Percentiles rank a stretch among this genome's conserved stretches.
Conservation (phyloP, 2,329 filamentous ascomycete genomes). For the Ascochyta viciae-villosae region DNA sequence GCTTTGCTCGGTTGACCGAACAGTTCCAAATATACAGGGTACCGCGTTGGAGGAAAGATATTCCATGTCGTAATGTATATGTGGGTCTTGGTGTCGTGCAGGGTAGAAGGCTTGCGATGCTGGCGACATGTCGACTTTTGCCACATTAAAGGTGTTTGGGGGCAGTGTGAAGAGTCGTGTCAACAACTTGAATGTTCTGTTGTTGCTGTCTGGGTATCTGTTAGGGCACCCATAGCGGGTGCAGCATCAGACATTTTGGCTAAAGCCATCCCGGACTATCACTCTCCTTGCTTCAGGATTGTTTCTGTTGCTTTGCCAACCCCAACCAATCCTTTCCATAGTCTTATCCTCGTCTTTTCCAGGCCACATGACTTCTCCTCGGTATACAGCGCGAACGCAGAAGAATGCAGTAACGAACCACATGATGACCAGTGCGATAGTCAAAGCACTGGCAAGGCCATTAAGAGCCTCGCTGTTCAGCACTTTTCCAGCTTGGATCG, state of each 20-base stretch:
- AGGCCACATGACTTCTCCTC: conserved; percentile 62
- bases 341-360: conserved; percentile 52
- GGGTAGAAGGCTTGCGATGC: background rate
- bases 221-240: background rate
- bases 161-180: too few species aligned
- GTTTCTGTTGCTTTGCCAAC: background rate
- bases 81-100: background rate
- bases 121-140: background rate
- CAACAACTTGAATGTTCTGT: too few species aligned
- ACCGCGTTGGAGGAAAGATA: background rate
- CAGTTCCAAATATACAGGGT: background rate
- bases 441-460: conserved; percentile 63
- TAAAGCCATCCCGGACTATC: background rate
- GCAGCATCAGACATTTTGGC: background rate
- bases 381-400: conserved; percentile 59
- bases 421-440: conserved; percentile 60
- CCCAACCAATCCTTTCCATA: conserved; percentile 24
- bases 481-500: conserved; percentile 63
- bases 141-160: too few species aligned
- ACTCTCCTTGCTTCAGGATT: background rate
- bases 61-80: background rate
- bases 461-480: conserved; percentile 61
- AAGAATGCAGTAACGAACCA: conserved; percentile 62
- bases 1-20: background rate
- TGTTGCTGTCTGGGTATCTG: background rate